These are phyloP conservation scores for Ophiosphaerella herpotricha DNA, from an alignment of 2,329 filamentous ascomycete genomes.

Conservation along the genomic window DNA sequence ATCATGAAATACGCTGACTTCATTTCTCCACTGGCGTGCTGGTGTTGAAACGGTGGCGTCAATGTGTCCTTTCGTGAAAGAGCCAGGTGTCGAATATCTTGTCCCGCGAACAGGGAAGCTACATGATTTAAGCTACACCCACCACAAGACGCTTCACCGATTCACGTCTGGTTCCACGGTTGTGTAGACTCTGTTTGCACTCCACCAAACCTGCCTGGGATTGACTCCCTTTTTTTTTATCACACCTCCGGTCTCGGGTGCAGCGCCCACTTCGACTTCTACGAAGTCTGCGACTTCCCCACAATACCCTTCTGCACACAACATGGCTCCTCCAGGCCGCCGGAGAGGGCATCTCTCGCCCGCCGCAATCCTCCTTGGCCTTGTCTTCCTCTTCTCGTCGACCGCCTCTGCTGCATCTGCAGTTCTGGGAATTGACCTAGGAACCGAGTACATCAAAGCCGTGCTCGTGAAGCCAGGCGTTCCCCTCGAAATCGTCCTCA, in stretches of 20 bases:
- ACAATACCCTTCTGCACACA: conserved; percentile 27
- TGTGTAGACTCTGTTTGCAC: conserved; percentile 13
- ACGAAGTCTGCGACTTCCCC: conserved; percentile 29
- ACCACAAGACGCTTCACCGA: conserved; percentile 21
- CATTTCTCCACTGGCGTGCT: conserved; percentile 14
- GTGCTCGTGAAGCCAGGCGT: conserved; percentile 95
- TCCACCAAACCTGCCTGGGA: conserved; percentile 19
- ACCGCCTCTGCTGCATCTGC: conserved; percentile 69
- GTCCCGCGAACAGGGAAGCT: conserved; percentile 23
- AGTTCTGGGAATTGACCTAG: conserved; percentile 90
- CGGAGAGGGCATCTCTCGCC: conserved; percentile 48
- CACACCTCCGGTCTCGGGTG: conserved; percentile 12
- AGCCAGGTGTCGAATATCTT: conserved; percentile 36
- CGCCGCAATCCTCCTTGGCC: conserved; percentile 55
- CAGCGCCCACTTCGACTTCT: conserved; percentile 15
- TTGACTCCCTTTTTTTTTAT: conserved; percentile 31
- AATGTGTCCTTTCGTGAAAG: conserved; percentile 41
- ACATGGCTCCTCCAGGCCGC: conserved; percentile 54
- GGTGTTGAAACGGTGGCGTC: conserved; percentile 23
- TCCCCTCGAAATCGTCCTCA: conserved; percentile 95
- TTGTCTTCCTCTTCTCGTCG: conserved; percentile 59
- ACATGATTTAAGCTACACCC: conserved; percentile 25
- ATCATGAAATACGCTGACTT: conserved; percentile 12
- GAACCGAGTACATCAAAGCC: conserved; percentile 96
- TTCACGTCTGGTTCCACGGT: conserved; percentile 22